Evolutionary conservation across 345 rosid species (phyloP), one percentile per base, ranked within the genome.

Genomic region (Salix arbutifolia): DNA sequence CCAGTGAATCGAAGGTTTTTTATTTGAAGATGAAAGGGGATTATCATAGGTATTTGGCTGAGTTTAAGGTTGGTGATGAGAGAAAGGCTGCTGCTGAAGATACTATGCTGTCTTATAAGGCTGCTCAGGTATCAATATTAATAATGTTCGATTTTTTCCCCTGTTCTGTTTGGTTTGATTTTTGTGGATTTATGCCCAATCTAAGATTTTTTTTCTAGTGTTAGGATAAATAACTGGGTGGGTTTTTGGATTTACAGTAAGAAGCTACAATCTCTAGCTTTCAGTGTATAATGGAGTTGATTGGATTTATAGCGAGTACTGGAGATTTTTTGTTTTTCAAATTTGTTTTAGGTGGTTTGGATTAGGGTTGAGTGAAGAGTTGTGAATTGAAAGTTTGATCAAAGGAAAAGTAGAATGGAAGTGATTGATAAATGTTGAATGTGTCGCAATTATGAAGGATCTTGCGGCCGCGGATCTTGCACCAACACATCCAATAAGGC

Each of bases 1-100:
- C 88, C 28, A 88, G 97, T 62, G 97, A 94, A 84, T 90, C 96
- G 3, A 93, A 92, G 87, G 97, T 94, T 4, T 94, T 94, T 72
- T 94, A 94, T 82, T 70, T 91, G 90, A 94, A 94, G 89, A 94
- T 94, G 98, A 94, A 94, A 74, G 98, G 98, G 2, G 98, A 94
- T 83, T 94, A 94, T 74, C 92, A 92, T 75, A 87, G 98, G 77
- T 94, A 94, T 74, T 56, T 94, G 88, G 98, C 98, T 31, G 98
- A 94, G 87, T 94, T 94, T 62, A 92, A 92, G 84, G 77, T 78
- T 70, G 97, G 94, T 0, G 97, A 92, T 69, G 98, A 92, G 86
- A 85, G 93, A 88, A 94, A 94, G 78, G 75, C 96, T 2, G 97
- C 98, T 44, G 98, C 96, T 23, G 98, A 92, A 81, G 98, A 94